phyloP scores from a whole-genome alignment of 2,329 filamentous ascomycete species.

The Alternaria novae-zelandiae region DNA sequence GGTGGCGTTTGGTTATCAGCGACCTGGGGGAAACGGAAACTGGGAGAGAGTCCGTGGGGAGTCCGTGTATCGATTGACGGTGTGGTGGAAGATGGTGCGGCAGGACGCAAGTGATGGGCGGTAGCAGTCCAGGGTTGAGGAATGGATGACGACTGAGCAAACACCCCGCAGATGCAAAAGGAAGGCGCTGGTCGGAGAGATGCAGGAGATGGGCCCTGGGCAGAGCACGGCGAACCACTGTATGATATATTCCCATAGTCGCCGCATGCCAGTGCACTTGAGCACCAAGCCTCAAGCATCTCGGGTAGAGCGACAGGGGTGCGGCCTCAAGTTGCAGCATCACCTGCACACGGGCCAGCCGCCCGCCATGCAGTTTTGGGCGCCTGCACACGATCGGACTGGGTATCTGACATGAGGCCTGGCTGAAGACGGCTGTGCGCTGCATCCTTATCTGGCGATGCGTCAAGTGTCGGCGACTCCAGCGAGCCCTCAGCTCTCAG shows the following conservation, averaged over 20 bases:
- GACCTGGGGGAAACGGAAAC: neutral
- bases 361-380: slow-evolving; percentile 7
- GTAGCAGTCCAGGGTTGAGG: neutral
- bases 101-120: neutral
- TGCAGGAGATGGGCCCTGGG: neutral
- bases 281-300: slow-evolving; percentile 7
- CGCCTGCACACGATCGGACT: slow-evolving; percentile 8
- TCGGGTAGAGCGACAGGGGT: slow-evolving; percentile 20
- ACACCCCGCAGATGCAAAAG: neutral
- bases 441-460: slow-evolving; percentile 11
- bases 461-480: slow-evolving; percentile 7
- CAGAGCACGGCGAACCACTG: slow-evolving; percentile 2
- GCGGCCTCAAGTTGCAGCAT: neutral
- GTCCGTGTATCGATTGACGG: slow-evolving; percentile 1
- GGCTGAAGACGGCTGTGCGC: slow-evolving; percentile 14
- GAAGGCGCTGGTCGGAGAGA: neutral
- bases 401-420: slow-evolving; percentile 8
- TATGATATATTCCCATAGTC: slow-evolving; percentile 14
- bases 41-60: neutral
- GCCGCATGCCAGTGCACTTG: slow-evolving; percentile 4
- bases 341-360: slow-evolving; percentile 14
- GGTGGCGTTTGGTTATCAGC: slow-evolving; percentile 13
- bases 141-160: neutral
- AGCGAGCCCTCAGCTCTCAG: slow-evolving; percentile 2
- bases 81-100: slow-evolving; percentile 2